Evolutionary conservation across 257 asterid species (phyloP).

Genomic region (Ehretia macrophylla): DNA sequence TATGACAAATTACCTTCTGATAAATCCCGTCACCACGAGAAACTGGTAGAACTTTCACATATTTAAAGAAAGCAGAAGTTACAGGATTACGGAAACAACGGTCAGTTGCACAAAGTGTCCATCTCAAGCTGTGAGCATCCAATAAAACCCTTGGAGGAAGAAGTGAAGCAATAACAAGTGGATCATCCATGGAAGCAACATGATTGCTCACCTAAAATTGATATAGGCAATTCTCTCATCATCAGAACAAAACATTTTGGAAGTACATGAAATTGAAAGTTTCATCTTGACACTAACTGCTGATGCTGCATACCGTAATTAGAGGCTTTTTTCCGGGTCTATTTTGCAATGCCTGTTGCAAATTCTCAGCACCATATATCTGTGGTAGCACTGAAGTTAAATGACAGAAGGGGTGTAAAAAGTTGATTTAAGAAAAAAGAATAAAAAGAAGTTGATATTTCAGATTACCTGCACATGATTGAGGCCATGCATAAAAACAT

Average conservation of each 20-base stretch:
- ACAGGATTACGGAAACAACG: constrained; percentile 79
- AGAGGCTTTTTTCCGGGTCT: constrained; percentile 65
- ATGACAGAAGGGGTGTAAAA: background rate
- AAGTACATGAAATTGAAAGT: background rate
- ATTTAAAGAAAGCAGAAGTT: constrained; percentile 78
- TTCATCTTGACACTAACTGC: background rate
- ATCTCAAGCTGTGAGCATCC: constrained; percentile 66
- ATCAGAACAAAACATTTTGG: constrained; percentile 9
- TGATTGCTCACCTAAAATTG: constrained; percentile 79
- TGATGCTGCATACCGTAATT: constrained; percentile 49
- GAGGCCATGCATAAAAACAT: constrained; percentile 94
- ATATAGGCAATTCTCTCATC: background rate
- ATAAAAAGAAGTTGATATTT: background rate
- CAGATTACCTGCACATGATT: constrained; percentile 62
- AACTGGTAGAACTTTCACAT: constrained; percentile 81
- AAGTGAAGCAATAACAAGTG: constrained; percentile 72
- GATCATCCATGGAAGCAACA: constrained; percentile 91
- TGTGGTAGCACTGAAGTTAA: constrained; percentile 20
- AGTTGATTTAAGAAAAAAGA: background rate
- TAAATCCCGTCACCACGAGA: constrained; percentile 90
- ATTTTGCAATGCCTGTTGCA: constrained; percentile 50
- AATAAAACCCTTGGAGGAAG: constrained; percentile 71
- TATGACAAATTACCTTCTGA: constrained; percentile 57
- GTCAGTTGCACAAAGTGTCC: constrained; percentile 96
- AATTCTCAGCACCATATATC: constrained; percentile 85